Evolutionary conservation across 1,284 basidiomycete species (phyloP).

Genomic region (Trametes polyzona): DNA sequence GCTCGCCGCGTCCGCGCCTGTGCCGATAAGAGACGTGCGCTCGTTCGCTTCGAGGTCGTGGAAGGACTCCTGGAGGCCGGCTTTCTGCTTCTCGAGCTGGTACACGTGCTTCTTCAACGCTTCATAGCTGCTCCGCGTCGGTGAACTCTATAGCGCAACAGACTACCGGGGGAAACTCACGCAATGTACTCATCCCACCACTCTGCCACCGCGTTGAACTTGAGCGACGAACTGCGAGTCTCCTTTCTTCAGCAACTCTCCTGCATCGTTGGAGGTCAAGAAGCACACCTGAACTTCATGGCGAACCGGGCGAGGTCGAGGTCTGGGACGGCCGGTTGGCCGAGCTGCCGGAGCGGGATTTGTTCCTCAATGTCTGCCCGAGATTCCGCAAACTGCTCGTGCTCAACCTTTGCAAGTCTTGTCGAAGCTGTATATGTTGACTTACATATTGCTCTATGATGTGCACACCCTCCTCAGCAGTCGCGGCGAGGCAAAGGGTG

Average conservation of each 20-base stretch:
- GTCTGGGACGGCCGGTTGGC: slow-evolving; percentile 15
- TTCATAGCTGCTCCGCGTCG: slow-evolving; percentile 63
- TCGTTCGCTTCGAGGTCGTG: slow-evolving; percentile 73
- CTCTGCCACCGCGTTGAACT: slow-evolving; percentile 93
- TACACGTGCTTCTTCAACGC: slow-evolving; percentile 87
- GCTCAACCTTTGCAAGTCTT: not conserved
- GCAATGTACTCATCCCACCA: slow-evolving; percentile 95
- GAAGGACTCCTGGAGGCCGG: slow-evolving; percentile 44
- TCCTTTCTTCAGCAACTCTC: not conserved
- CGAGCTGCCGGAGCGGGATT: slow-evolving; percentile 34
- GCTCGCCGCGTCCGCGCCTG: slow-evolving; percentile 36
- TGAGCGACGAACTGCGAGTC: slow-evolving; percentile 70
- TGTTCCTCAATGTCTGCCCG: slow-evolving; percentile 26
- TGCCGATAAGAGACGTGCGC: slow-evolving; percentile 53
- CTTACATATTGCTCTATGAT: slow-evolving; percentile 5
- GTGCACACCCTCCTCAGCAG: not conserved
- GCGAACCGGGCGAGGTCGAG: slow-evolving; percentile 38
- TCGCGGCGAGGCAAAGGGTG: not conserved
- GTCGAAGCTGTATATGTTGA: not conserved
- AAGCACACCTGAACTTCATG: slow-evolving; percentile 63
- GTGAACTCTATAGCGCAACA: not conserved
- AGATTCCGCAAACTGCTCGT: slow-evolving; percentile 11
- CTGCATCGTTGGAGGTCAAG: not conserved
- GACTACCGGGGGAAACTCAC: slow-evolving; percentile 46
- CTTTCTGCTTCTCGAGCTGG: slow-evolving; percentile 77